Evolutionary conservation across 495 filamentous ascomycete genomes (phyloP), one percentile per base, ranked within the genome.

Genomic region (Trypethelium eluteriae): DNA sequence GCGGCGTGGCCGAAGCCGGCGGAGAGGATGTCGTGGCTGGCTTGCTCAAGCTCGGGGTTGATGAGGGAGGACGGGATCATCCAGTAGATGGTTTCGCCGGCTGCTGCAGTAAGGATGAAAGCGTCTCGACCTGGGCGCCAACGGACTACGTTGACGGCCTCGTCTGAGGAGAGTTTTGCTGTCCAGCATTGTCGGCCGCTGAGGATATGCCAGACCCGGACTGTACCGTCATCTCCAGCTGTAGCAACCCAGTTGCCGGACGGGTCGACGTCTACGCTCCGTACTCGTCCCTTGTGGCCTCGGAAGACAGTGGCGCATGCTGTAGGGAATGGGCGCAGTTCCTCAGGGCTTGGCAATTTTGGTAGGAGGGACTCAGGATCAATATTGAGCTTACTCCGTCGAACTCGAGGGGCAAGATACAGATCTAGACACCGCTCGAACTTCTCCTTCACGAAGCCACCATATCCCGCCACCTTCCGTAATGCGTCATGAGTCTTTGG

Each of bases 361-460:
- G 94, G 95, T 46, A 98, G 84, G 44, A 98, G 78, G 53, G 90
- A 94, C 75, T 92, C 89, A 3, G 94, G 94, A 70, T 98, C 94
- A 72, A 98, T 97, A 77, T 97, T 96, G 72, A 98, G 82, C 76
- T 93, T 91, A 79, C 90, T 97, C 70, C 93, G 87, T 64, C 95
- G 86, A 65, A 98, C 87, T 69, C 94, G 82, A 61, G 95, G 95
- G 39, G 94, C 94, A 41, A 98, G 84, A 74, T 98, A 98, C 5
- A 98, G 83, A 78, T 98, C 94, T 70, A 98, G 79, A 74, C 92
- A 96, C 70, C 94, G 81, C 75, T 98, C 95, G 69, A 98, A 98
- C 71, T 91, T 88, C 79, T 98, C 93, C 74, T 96, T 96, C 70
- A 98, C 85, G 65, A 96, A 89, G 64, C 79, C 86, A 46, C 90